These are phyloP conservation scores for Erysimum cheiranthoides DNA, from an alignment of 345 rosid genomes.

Conservation along the genomic window DNA sequence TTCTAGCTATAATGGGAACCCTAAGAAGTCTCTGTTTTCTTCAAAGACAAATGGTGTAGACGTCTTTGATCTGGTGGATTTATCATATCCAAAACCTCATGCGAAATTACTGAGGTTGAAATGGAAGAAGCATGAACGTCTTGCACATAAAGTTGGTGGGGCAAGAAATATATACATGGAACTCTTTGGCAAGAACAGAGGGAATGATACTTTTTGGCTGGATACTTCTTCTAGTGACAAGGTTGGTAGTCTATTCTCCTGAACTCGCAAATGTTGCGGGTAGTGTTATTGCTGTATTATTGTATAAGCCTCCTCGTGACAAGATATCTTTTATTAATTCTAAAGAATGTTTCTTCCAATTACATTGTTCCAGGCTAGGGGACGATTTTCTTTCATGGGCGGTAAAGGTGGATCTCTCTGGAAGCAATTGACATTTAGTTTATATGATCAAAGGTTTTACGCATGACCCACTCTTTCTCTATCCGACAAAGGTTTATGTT, in stretches of 20 bases:
- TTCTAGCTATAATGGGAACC: conserved; percentile 40
- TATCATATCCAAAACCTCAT: conserved; percentile 39
- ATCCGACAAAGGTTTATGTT: conserved; percentile 40
- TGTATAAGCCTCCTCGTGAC: not conserved
- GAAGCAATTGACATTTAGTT: conserved; percentile 87
- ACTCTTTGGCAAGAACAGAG: conserved; percentile 59
- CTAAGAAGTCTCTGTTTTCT: conserved; percentile 40
- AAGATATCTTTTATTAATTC: conserved; percentile 3
- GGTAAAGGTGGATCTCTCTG: conserved; percentile 95
- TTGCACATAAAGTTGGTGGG: conserved; percentile 74
- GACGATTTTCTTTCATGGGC: conserved; percentile 95
- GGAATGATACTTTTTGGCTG: conserved; percentile 90
- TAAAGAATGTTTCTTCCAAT: conserved; percentile 6
- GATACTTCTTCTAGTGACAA: conserved; percentile 94
- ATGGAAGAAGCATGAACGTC: conserved; percentile 76
- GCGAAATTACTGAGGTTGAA: conserved; percentile 61
- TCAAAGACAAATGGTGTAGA: conserved; percentile 45
- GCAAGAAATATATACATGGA: conserved; percentile 71
- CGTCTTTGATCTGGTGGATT: conserved; percentile 47
- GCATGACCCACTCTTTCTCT: conserved; percentile 45
- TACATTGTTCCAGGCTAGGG: conserved; percentile 65
- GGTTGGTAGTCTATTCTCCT: conserved; percentile 52
- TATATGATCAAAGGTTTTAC: conserved; percentile 73
- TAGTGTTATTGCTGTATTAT: not conserved
- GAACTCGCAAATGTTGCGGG: not conserved